A percentile compares a stretch with the other conserved stretches of the same genome.
Evolutionary conservation across 108 stramenopile species (phyloP).

Genomic region (Pseudonitzschia pungens): DNA sequence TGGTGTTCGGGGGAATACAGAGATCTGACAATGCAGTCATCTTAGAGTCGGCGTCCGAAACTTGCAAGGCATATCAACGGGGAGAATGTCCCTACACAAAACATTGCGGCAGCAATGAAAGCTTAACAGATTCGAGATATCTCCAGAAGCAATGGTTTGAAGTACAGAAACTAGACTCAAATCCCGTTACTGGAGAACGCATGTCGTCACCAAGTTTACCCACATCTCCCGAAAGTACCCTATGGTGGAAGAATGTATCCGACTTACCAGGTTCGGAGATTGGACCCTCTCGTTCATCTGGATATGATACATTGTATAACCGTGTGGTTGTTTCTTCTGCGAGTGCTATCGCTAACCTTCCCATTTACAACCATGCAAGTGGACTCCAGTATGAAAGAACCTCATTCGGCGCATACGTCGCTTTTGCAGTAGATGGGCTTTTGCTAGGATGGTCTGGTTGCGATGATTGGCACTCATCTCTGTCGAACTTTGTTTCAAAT

Average conservation of each 20-base stretch:
- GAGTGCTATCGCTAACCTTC: constrained; percentile 31
- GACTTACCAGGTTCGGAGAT: constrained; percentile 37
- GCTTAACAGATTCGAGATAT: constrained; percentile 24
- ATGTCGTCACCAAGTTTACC: constrained; percentile 20
- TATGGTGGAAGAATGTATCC: constrained; percentile 40
- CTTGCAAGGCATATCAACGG: constrained; percentile 37
- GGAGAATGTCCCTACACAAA: constrained; percentile 3
- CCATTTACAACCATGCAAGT: constrained; percentile 50
- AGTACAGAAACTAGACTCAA: constrained; percentile 38
- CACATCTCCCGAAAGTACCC: constrained; percentile 40
- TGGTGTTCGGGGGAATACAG: constrained; percentile 45
- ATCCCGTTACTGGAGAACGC: constrained; percentile 43
- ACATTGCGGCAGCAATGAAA: not conserved
- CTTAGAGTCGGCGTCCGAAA: constrained; percentile 33
- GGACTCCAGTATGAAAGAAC: constrained; percentile 3
- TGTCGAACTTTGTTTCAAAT: constrained; percentile 30
- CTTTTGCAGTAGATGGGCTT: constrained; percentile 55
- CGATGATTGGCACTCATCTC: constrained; percentile 13
- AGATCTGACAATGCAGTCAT: constrained; percentile 32
- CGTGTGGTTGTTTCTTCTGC: constrained; percentile 45
- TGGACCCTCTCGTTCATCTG: constrained; percentile 28
- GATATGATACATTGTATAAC: constrained; percentile 52
- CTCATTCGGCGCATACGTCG: constrained; percentile 22
- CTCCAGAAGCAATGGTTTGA: constrained; percentile 34
- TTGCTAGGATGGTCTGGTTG: constrained; percentile 49